Evolutionary conservation across 352 stramenopile genomes (phyloP), one percentile per base, ranked within the genome.

Genomic region (Phytophthora podocarpi): DNA sequence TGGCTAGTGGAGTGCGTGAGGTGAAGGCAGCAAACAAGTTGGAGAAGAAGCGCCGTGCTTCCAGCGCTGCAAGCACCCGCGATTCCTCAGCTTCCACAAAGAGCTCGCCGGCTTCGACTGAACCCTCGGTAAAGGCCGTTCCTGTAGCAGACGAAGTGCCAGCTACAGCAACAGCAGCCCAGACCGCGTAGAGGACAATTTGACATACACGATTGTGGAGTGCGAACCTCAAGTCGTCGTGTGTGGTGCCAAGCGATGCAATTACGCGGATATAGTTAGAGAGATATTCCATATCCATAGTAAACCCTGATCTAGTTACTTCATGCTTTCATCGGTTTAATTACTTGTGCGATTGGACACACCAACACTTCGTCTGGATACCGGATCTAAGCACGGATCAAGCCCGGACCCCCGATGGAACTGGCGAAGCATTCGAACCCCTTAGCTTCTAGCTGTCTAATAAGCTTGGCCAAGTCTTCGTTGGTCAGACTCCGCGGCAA

Each of bases 21-120:
- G 82, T 96, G 13, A 86, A 96, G 62, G 83, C 83, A 16, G 81
- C 81, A 26, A 93, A 91, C 59, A 85, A 84, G 47, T 35, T 90
- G 47, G 80, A 87, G 35, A 90, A 91, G 59, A 74, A 81, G 39
- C 70, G 67, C 32, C 76, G 70, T 9, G 64, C 75, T 40, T 83
- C 73, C 5, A 78, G 69, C 23, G 64, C 64, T 34, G 56, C 69
- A 23, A 77, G 68, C 6, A 74, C 58, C 3, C 64, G 54, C 9
- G 64, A 73, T 32, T 77, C 67, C 23, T 62, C 43, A 15, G 39
- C 46, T 40, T 71, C 60, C 0, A 59, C 68, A 9, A 73, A 73
- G 54, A 60, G 40, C 24, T 76, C 64, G n/a, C 57, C 59, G 4
- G 42, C 53, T 27, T 52, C 55, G 18, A 54, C 52, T 16, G 48